Evolutionary conservation across 495 filamentous ascomycete species (phyloP).

Genomic region (Penicillium diatomitis): DNA sequence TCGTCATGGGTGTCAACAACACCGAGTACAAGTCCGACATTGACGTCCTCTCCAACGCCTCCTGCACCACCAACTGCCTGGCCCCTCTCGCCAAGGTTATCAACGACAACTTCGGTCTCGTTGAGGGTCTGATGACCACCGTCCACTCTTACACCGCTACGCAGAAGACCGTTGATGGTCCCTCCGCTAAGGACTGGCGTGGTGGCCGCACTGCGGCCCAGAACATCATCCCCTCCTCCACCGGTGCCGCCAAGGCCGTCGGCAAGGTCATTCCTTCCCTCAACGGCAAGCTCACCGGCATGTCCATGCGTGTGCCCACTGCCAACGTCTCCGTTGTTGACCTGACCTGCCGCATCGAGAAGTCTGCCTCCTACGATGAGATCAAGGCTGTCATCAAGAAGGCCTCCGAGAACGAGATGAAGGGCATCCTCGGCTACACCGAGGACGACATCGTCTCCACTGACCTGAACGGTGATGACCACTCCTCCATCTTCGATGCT

Average conservation of each 20-base stretch:
- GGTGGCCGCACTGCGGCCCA: slow-evolving; percentile 96
- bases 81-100: slow-evolving; percentile 98
- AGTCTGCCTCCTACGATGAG: slow-evolving; percentile 77
- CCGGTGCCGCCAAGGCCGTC: slow-evolving; percentile 98
- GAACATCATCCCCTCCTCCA: slow-evolving; percentile 99
- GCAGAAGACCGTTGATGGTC: slow-evolving; percentile 98
- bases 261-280: slow-evolving; percentile 97
- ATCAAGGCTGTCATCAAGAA: slow-evolving; percentile 92
- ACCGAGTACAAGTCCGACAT: slow-evolving; percentile 80
- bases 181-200: slow-evolving; percentile 97
- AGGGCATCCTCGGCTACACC: slow-evolving; percentile 90
- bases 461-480: slow-evolving; percentile 82
- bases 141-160: slow-evolving; percentile 99
- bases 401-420: slow-evolving; percentile 72
- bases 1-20: slow-evolving; percentile 99
- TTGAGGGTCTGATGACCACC: slow-evolving; percentile 99
- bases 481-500: slow-evolving; percentile 98
- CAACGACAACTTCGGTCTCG: slow-evolving; percentile 92
- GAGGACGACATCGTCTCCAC: slow-evolving; percentile 95
- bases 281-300: slow-evolving; percentile 99
- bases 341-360: slow-evolving; percentile 89
- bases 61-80: slow-evolving; percentile 99
- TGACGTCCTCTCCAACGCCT: slow-evolving; percentile 95
- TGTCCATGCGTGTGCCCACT: slow-evolving; percentile 98
- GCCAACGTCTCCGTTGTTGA: slow-evolving; percentile 99